Base-by-base conservation (phyloP, 2,329 filamentous ascomycete genomes). In the Neopestalotiopsis sp. region DNA sequence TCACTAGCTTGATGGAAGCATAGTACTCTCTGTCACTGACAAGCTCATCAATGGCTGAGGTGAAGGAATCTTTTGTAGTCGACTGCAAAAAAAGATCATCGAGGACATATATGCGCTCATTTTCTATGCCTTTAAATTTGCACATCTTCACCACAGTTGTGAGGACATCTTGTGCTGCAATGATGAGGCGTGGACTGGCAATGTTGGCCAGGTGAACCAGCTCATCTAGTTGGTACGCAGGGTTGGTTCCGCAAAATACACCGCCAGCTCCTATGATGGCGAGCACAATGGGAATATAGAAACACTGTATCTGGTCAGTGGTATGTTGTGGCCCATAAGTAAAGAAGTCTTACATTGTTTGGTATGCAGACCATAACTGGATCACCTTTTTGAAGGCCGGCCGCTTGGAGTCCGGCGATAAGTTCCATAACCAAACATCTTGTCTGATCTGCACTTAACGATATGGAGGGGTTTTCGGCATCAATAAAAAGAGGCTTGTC, bases 401-500 rank as follows among this genome's bases (percentile, higher is more conserved):
- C 42, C 17, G 64, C 64, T n/a, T 49, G 42, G 20, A 66, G 32
- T 58, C 64, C 64, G 28, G 64, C 64, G 14, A 66, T 57, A 38
- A 66, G 42, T 28, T 57, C 42, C 58, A 78, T 77, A 34, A 83
- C 79, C n/a, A 80, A 72, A n/a, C 72, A 72, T 45, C 72, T 74
- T 45, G 82, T 79, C 69, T 81, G 78, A 6, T 71, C 66, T 13
- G 75, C 78, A 52, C 78, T 81, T 13, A 84, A 75, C 5, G 76
- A 80, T 28, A 76, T 75, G 5, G 77, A 76, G 12, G 80, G 77
- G 69, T 82, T 74, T 60, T 78, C 77, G 10, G 82, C 81, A 69
- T 84, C 81, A 63, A 84, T 80, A 65, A 81, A 82, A 45, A 84
- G 68, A 17, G 79, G 81, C 65, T 76, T 78, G n/a, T 78, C 72